phyloP scores from a whole-genome alignment of 2,329 filamentous ascomycete species.

The Colletotrichum eremochloae region DNA sequence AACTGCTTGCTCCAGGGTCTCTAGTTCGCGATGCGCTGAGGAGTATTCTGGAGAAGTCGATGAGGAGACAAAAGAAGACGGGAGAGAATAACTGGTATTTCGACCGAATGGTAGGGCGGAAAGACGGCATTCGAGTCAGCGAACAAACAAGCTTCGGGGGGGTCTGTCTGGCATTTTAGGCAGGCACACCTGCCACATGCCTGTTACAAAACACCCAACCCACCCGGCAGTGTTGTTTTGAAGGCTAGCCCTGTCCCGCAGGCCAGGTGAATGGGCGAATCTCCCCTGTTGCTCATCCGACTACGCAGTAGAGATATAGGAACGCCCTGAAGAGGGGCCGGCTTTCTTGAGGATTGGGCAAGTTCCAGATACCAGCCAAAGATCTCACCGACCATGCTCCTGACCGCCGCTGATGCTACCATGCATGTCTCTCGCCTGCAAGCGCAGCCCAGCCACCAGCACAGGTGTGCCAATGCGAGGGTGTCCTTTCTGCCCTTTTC shows the following conservation, averaged over 20 bases:
- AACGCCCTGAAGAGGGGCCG: not conserved
- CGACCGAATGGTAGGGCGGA: not conserved
- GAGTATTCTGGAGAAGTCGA: not conserved
- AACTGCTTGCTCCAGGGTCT: not conserved
- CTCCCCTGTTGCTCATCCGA: slow-evolving; percentile 7
- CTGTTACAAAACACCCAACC: slow-evolving; percentile 22
- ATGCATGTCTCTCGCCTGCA: slow-evolving; percentile 30
- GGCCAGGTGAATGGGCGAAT: not conserved
- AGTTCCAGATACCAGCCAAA: slow-evolving; percentile 7
- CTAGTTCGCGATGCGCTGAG: not conserved
- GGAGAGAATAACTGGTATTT: not conserved
- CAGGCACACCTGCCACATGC: not conserved
- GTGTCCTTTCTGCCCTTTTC: too few species aligned
- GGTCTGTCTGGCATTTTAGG: slow-evolving; percentile 11
- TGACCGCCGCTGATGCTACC: not conserved
- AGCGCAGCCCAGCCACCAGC: not conserved
- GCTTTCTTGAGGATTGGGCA: slow-evolving; percentile 17
- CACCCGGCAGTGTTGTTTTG: not conserved
- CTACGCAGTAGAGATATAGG: slow-evolving; percentile 11
- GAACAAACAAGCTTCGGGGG: not conserved
- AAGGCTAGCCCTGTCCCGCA: not conserved
- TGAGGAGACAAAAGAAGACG: not conserved
- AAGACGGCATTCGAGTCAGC: too few species aligned
- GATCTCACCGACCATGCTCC: not conserved
- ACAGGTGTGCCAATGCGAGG: not conserved